Evolutionary conservation across 169 alveolate species (phyloP).

Genomic region (Cryptosporidium andersoni): DNA sequence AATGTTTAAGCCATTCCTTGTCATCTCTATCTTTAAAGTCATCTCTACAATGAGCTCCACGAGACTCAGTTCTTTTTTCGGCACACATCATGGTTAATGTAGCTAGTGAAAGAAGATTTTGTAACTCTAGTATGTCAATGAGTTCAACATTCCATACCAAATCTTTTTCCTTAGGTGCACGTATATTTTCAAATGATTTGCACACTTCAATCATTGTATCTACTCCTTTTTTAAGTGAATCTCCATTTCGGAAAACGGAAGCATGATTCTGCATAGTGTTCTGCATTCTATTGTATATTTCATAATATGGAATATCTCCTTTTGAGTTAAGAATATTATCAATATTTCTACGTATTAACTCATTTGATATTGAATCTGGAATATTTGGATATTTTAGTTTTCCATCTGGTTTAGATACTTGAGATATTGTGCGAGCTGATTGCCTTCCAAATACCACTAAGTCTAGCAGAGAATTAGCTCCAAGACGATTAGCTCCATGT

Average conservation of each 20-base stretch:
- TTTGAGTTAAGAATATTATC: too few relatives aligned
- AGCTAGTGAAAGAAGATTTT: slow-evolving; percentile 89
- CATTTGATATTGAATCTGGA: too few relatives aligned
- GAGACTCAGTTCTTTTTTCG: slow-evolving; percentile 92
- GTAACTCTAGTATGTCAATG: slow-evolving; percentile 94
- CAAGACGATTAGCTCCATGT: slow-evolving; percentile 98
- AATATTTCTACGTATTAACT: too few relatives aligned
- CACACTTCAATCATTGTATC: too few relatives aligned
- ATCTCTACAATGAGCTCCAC: slow-evolving; percentile 99
- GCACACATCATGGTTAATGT: slow-evolving; percentile 93
- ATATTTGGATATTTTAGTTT: slow-evolving; percentile 42
- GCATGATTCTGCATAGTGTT: too few relatives aligned
- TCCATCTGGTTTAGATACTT: slow-evolving; percentile 85
- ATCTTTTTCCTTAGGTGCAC: too few relatives aligned
- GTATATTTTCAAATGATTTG: too few relatives aligned
- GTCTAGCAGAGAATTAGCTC: slow-evolving; percentile 97
- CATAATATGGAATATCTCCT: too few relatives aligned
- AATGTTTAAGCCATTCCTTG: slow-evolving; percentile 94
- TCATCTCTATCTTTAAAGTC: slow-evolving; percentile 96
- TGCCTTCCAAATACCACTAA: slow-evolving; percentile 96
- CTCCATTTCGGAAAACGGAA: too few relatives aligned
- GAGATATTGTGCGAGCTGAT: slow-evolving; percentile 92
- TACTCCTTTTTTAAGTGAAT: too few relatives aligned
- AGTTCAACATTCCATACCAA: slow-evolving; percentile 93
- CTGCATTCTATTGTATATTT: too few relatives aligned